A percentile compares a stretch with the other conserved stretches of the same genome.
Evolutionary conservation across 768 basidiomycete species (phyloP).

Genomic region (Phanerodontia chrysosporium): DNA sequence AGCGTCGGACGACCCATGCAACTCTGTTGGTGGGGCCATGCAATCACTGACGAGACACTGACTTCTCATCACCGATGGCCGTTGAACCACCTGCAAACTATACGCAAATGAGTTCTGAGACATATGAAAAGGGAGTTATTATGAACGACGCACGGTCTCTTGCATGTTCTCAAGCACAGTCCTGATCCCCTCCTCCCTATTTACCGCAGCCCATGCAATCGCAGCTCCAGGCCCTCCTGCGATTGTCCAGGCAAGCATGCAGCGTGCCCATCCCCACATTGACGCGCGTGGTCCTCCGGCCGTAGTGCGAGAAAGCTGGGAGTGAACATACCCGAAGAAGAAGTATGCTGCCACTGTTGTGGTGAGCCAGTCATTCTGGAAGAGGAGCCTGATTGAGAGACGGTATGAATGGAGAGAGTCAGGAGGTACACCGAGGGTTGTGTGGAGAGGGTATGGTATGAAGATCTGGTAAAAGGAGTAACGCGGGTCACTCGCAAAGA

Average conservation of each 20-base stretch:
- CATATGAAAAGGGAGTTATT: too few species aligned
- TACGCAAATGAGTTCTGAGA: too few species aligned
- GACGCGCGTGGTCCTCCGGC: too few species aligned
- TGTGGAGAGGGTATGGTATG: slow-evolving; percentile 6
- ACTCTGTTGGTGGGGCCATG: too few species aligned
- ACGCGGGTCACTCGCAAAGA: not conserved
- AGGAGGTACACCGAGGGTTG: not conserved
- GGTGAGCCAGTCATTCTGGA: slow-evolving; percentile 13
- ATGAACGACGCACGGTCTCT: not conserved
- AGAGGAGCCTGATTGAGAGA: slow-evolving; percentile 2
- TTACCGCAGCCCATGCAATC: slow-evolving; percentile 9
- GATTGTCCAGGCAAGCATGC: not conserved
- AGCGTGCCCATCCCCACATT: not conserved
- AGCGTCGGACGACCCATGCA: too few species aligned
- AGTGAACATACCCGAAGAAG: slow-evolving; percentile 3
- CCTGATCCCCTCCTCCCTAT: not conserved
- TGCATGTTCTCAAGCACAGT: not conserved
- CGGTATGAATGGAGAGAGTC: slow-evolving; percentile 1
- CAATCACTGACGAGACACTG: too few species aligned
- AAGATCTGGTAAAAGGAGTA: slow-evolving; percentile 6
- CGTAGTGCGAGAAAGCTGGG: not conserved
- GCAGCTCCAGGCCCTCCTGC: slow-evolving; percentile 8
- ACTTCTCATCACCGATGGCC: too few species aligned
- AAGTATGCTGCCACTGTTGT: slow-evolving; percentile 1
- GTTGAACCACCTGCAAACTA: too few species aligned